Base-by-base conservation (phyloP, 441 rosid genomes). In the Erodium trifolium region DNA sequence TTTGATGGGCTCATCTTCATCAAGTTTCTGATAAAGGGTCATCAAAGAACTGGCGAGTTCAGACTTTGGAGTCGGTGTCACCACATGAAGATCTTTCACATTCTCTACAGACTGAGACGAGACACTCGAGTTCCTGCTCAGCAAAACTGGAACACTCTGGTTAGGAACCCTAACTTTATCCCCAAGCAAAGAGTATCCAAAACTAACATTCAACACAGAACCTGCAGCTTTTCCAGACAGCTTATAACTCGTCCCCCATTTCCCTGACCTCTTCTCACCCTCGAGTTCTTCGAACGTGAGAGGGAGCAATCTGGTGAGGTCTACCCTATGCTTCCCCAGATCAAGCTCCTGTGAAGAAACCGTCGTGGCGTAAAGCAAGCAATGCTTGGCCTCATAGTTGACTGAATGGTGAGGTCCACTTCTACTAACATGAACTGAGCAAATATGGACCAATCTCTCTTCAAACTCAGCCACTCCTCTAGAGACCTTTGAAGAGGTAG, bases 281-380 rank as follows among this genome's bases (percentile, higher is more conserved):
- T 91, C 93, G 78, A 93, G 70, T 74, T 91, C 98, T 82, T 93
- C 98, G 76, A 91, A 76, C 10, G 97, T 86, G 72, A 89, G 87
- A 67, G 98, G 98, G 77, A 93, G 96, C 81, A 93, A 76, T 74
- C 87, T 88, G 0, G 97, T 88, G 72, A 93, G 93, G 66, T 93
- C 98, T 77, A 93, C 86, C 69, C 94, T 88, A 74, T 93, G 97
- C 85, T 91, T 93, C 53, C 98, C 98, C 79, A 93, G 75, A 82
- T 91, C 95, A 80, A 89, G 81, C 69, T 87, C 96, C 0, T 84
- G 88, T 12, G 80, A 73, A 73, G 84, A 86, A 72, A 80, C 75
- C 70, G 81, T 76, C 37, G 88, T 77, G 34, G 83, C 91, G 72
- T 83, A 89, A 37, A 93, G 86, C 87, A 91, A 80, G 84, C 89